phyloP scores from a whole-genome alignment of 2,329 filamentous ascomycete species.

The Botryotinia globosa region DNA sequence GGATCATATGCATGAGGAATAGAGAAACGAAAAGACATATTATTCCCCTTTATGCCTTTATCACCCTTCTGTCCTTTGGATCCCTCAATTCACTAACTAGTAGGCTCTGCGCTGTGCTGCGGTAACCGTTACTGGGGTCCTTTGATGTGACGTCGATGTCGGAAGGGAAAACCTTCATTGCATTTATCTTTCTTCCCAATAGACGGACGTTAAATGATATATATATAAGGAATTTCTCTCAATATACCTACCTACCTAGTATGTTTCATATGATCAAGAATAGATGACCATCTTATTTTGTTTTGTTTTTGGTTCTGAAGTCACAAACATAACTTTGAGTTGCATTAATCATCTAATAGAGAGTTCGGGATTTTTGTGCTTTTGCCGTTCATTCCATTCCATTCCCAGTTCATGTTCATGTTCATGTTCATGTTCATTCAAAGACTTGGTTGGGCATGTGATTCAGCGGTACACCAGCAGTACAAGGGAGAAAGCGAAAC shows the following conservation, averaged over 20 bases:
- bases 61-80: neutral
- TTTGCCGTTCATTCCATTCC: neutral
- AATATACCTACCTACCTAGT: neutral
- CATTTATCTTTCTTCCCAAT: neutral
- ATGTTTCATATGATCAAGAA: slow-evolving; percentile 13
- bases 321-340: neutral
- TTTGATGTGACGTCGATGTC: slow-evolving; percentile 19
- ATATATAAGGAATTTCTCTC: neutral
- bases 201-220: neutral
- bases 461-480: neutral
- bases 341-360: neutral
- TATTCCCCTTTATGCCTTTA: slow-evolving; percentile 18
- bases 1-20: slow-evolving; percentile 33
- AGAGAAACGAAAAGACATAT: slow-evolving; percentile 31
- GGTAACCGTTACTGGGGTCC: slow-evolving; percentile 10
- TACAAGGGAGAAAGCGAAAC: neutral
- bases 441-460: neutral
- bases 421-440: neutral
- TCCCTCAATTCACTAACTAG: neutral
- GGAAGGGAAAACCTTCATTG: slow-evolving; percentile 14
- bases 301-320: neutral
- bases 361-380: neutral
- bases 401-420: neutral
- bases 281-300: neutral
- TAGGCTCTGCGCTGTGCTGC: slow-evolving; percentile 2